Evolutionary conservation across 116 monocot species (phyloP), one percentile per base, ranked within the genome.

Genomic region (Dioscorea cayenensis): DNA sequence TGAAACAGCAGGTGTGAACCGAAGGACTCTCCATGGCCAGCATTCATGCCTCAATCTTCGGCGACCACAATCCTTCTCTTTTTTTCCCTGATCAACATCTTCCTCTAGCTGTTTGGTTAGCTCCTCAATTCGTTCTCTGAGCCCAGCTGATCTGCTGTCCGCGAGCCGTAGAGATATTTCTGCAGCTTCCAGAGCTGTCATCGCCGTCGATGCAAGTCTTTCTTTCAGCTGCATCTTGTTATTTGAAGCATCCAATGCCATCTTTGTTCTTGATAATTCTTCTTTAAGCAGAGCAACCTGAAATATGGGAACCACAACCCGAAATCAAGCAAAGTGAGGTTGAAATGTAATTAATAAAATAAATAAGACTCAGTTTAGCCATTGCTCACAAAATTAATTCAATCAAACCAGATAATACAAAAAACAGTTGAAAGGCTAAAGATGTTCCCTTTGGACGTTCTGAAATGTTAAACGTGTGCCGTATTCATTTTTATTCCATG

Each of bases 1-100:
- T 14, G 69, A 23, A 28, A 64, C 49, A 37, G 77, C 11, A 7
- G 66, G 64, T 14, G 65, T 37, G n/a, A 79, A 61, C 48, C 63
- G 66, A 64, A 84, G 76, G 49, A 74, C 73, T 36, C 8, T 75
- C 84, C 87, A 90, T 23, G 90, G 87, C 84, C 86, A 90, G 77
- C 87, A 90, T 38, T 76, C 28, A 67, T 86, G 67, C 71, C 86
- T 79, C 28, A 73, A 36, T 63, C 64, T 82, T 63, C 66, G 71
- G 36, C 61, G 72, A 62, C 14, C 69, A 35, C 64, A 20, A 49
- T 61, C 38, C 49, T 58, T 23, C 66, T 78, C 79, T 61, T 63
- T 81, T 66, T 73, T 72, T 65, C 67, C 59, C 25, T 66, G 60
- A 20, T 71, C 76, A 20, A 79, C 73, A 69, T 81, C 83, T 65